Percentiles rank a stretch among this genome's conserved stretches.
Conservation (phyloP, 202 grass and related monocot genomes). For the Zizania palustris region DNA sequence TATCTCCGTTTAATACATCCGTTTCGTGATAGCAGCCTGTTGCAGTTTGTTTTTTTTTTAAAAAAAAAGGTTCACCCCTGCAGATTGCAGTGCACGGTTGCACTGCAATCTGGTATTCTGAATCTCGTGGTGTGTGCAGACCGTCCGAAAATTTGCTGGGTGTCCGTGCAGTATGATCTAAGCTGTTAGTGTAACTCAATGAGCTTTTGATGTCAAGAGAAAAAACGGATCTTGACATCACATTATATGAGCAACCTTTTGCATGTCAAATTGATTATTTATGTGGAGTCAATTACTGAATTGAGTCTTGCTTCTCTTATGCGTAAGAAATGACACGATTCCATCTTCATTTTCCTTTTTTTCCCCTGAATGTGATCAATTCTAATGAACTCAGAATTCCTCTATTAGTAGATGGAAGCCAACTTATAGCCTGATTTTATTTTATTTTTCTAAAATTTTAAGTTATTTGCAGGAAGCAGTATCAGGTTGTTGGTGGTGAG, state of each 20-base stretch:
- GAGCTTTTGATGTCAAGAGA: background rate
- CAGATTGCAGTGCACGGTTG: too few species aligned
- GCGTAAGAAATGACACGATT: background rate
- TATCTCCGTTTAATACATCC: too few species aligned
- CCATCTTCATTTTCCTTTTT: background rate
- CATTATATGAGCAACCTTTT: too few species aligned
- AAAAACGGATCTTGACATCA: background rate
- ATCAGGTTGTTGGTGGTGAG: slow-evolving; percentile 29
- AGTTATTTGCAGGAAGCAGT: slow-evolving; percentile 32
- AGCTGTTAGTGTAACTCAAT: too few species aligned
- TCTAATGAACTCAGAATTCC: background rate
- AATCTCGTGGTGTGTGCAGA: too few species aligned
- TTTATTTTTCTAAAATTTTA: slow-evolving; percentile 14
- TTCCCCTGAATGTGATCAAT: background rate
- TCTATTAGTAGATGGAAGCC: background rate
- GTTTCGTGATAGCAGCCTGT: too few species aligned
- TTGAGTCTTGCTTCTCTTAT: background rate
- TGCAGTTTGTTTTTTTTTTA: too few species aligned
- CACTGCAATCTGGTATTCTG: too few species aligned
- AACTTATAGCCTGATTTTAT: background rate
- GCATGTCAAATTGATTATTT: background rate
- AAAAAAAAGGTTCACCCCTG: too few species aligned
- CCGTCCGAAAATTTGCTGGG: too few species aligned
- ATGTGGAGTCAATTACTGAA: background rate
- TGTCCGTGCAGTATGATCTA: too few species aligned